A percentile compares a stretch with the other conserved stretches of the same genome.
These are phyloP conservation scores for Teunomyces gatunensis DNA, from an alignment of 805 yeast species.

Conservation along the genomic window DNA sequence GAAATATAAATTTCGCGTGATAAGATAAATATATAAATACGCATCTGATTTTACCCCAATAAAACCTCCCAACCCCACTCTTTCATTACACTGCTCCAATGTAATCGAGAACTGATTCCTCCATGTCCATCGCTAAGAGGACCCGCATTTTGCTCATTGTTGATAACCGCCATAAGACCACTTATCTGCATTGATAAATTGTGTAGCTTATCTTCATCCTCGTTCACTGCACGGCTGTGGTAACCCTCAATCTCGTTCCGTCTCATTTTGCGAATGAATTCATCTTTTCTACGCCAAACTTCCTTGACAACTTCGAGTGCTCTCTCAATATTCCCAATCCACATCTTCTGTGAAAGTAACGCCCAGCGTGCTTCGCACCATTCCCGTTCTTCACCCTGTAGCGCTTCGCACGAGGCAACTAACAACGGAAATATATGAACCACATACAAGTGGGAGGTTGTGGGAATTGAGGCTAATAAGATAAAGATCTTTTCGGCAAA, in stretches of 20 bases:
- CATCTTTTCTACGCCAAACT: conserved; percentile 66
- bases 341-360: conserved; percentile 48
- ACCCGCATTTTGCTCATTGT: conserved; percentile 26
- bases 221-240: conserved; percentile 4
- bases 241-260: conserved; percentile 13
- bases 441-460: conserved; percentile 52
- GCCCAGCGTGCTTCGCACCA: conserved; percentile 64
- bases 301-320: conserved; percentile 69
- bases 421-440: conserved; percentile 65
- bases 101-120: conserved; percentile 50
- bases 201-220: conserved; percentile 5
- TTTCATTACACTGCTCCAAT: conserved; percentile 69
- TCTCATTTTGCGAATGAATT: conserved; percentile 25
- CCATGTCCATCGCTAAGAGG: conserved; percentile 31
- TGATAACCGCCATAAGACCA: conserved; percentile 41
- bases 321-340: conserved; percentile 66
- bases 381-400: conserved; percentile 53
- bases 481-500: conserved; percentile 60
- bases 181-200: conserved; percentile 33
- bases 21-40: conserved; percentile 16
- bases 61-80: conserved; percentile 78
- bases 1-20: background rate
- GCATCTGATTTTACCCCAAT: conserved; percentile 35
- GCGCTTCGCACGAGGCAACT: conserved; percentile 65
- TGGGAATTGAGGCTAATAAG: conserved; percentile 61